Conservation (phyloP, 306 rosid genomes). For the Malus domestica region ASM211411v1 NC_041803.1:195501-196000, state of each 20-base stretch:
- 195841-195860: conserved; percentile 95
- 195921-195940: conserved; percentile 94
- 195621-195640: conserved; percentile 92
- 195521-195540: not conserved
- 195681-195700: conserved; percentile 81
- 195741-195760: conserved; percentile 92
- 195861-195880: conserved; percentile 96
- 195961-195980: conserved; percentile 92
- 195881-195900: conserved; percentile 98
- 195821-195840: conserved; percentile 99
- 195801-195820: conserved; percentile 99
- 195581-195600: no score
- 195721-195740: conserved; percentile 94
- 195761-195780: conserved; percentile 99
- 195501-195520: not conserved
- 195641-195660: conserved; percentile 98
- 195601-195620: conserved; percentile 49
- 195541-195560: not conserved
- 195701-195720: conserved; percentile 97
- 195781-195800: conserved; percentile 98
- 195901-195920: conserved; percentile 92
- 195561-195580: not conserved
- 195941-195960: conserved; percentile 95
- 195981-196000: conserved; percentile 94
- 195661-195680: conserved; percentile 91